A percentile compares a stretch with the other conserved stretches of the same genome.
Conservation (phyloP, 208 protist species). For the Tritrichomonas musculus region DNA sequence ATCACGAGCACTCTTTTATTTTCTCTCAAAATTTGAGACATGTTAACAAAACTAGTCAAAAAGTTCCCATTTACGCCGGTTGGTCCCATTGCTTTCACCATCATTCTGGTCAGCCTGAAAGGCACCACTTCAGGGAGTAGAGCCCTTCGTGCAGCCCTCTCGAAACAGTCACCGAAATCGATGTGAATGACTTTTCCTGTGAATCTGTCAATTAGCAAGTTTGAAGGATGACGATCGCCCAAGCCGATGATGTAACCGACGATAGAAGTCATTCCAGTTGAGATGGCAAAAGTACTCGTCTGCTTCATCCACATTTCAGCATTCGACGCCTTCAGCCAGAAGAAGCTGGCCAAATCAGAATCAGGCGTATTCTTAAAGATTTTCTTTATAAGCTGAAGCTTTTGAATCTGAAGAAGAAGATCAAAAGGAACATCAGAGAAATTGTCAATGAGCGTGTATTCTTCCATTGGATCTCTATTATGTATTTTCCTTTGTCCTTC, state of each 20-base stretch:
- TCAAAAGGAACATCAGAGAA: not conserved
- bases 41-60: not conserved
- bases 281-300: not conserved
- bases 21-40: conserved; percentile 35
- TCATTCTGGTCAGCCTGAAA: conserved; percentile 29
- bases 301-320: not conserved
- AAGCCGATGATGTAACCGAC: conserved; percentile 22
- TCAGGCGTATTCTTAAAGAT: not conserved
- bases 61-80: not conserved
- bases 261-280: not conserved
- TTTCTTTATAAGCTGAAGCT: not conserved
- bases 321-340: not conserved
- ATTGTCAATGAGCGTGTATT: not conserved
- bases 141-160: conserved; percentile 32
- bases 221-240: not conserved
- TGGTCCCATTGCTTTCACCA: not conserved
- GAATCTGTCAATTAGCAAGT: not conserved
- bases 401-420: not conserved
- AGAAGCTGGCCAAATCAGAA: not conserved
- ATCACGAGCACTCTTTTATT: conserved; percentile 27
- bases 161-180: conserved; percentile 43
- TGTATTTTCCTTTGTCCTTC: not conserved
- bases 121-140: conserved; percentile 30
- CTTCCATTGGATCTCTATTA: not conserved
- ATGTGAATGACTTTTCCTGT: conserved; percentile 33